A percentile compares a stretch with the other conserved stretches of the same genome.
Evolutionary conservation across 1,284 basidiomycete genomes (phyloP).

Genomic region (Vanrija humicola): DNA sequence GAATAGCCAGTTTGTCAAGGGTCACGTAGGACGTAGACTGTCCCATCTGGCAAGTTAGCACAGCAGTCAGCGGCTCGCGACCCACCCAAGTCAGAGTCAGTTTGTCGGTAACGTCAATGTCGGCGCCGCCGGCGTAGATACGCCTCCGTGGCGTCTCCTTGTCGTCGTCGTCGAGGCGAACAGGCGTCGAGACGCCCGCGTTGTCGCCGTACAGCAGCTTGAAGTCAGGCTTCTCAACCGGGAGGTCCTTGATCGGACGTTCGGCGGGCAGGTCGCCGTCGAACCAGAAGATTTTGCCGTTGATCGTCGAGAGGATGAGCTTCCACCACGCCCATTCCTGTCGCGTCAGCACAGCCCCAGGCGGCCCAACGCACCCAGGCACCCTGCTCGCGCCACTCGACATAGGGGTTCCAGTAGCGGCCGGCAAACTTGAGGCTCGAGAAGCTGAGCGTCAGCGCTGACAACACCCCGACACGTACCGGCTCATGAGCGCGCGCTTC

Average conservation of each 20-base stretch:
- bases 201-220: constrained; percentile 32
- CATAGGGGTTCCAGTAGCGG: constrained; percentile 50
- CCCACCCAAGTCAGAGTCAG: constrained; percentile 43
- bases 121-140: constrained; percentile 20
- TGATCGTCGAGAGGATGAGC: constrained; percentile 39
- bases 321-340: constrained; percentile 48
- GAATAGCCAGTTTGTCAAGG: constrained; percentile 50
- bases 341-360: background rate
- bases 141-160: constrained; percentile 1
- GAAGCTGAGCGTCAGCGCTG: constrained; percentile 22
- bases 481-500: constrained; percentile 43
- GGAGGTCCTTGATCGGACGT: constrained; percentile 40
- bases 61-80: background rate
- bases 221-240: constrained; percentile 41
- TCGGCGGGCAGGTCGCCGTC: constrained; percentile 38
- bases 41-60: constrained; percentile 35
- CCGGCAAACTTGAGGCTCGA: constrained; percentile 40
- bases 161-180: background rate
- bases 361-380: constrained; percentile 38
- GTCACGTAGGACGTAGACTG: constrained; percentile 52
- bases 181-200: background rate
- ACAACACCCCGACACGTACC: constrained; percentile 24
- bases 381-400: constrained; percentile 55
- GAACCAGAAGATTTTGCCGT: constrained; percentile 41
- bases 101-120: constrained; percentile 42